These are phyloP conservation scores for Setaria italica DNA, from an alignment of 202 grass and related monocot genomes.

Conservation along the genomic window DNA sequence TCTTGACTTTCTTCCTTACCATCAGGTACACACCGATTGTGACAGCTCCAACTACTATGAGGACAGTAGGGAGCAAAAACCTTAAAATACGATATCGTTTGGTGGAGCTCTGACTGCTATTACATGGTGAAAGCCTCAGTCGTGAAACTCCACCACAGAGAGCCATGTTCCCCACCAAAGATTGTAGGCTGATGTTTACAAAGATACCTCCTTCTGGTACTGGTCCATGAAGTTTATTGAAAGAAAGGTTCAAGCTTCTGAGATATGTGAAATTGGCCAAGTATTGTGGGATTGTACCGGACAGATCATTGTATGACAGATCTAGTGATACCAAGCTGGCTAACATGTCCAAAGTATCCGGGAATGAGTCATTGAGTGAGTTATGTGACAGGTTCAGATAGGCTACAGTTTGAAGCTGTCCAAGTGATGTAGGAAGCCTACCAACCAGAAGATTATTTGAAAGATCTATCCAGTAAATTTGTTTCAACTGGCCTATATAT, in stretches of 20 bases:
- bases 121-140: too few relatives aligned
- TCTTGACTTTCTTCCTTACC: neutral
- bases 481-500: constrained; percentile 15
- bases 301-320: constrained; percentile 22
- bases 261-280: neutral
- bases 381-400: constrained; percentile 42
- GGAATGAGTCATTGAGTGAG: constrained; percentile 41
- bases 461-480: constrained; percentile 34
- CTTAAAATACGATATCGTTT: too few relatives aligned
- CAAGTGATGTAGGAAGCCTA: neutral
- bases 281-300: neutral
- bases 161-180: too few relatives aligned
- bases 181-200: neutral
- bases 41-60: too few relatives aligned
- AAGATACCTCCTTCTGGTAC: neutral
- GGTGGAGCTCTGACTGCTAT: too few relatives aligned
- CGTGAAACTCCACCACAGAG: too few relatives aligned
- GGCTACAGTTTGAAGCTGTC: neutral
- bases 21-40: neutral
- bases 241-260: constrained; percentile 8
- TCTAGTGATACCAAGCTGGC: constrained; percentile 8
- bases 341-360: constrained; percentile 28
- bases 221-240: neutral
- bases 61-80: too few relatives aligned
- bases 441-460: neutral